Evolutionary conservation across 2,329 filamentous ascomycete species (phyloP), one percentile per base, ranked within the genome.

Genomic region (Amauroascus niger): DNA sequence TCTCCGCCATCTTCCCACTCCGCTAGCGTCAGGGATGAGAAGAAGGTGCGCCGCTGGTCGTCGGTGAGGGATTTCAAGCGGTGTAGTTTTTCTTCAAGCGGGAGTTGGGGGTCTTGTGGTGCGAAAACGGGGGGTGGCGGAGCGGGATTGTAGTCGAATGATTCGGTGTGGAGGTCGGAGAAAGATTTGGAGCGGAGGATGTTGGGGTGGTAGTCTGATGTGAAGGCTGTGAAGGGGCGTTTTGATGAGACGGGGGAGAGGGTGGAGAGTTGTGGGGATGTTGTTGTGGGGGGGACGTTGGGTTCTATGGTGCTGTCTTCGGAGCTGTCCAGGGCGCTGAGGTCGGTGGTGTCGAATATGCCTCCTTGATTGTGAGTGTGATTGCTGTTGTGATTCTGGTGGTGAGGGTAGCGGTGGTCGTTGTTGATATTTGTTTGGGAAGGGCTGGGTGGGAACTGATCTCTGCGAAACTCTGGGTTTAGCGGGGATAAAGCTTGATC

Each of bases 1-100:
- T 81, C 78, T 2, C 81, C 81, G 20, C 79, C 77, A 44, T 80
- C 74, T 65, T 83, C 81, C 78, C 81, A 83, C 57, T 82, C 74
- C 2, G 71, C 65, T 14, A 81, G 72, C 0, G 69, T 66, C 39
- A 83, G 69, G 8, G 71, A 73, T 1, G 69, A 66, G 57, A 84
- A 76, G 63, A 82, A 80, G 0, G 65, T 59, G 2, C 64, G 63
- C 56, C 80, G 76, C 2, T 74, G 67, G 24, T 66, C 49, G 0
- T 65, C 64, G 20, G 67, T 62, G 13, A 71, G 63, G 3, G 58
- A 63, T 26, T 72, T 60, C 20, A 74, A 63, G 22, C 69, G 62
- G 9, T 64, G 62, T 7, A 74, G 63, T 37, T 68, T 70, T 40
- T 71, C 67, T 20, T 65, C 55, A 8, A 73, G 54, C 9, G 63